A percentile compares a stretch with the other conserved stretches of the same genome.
Conservation (phyloP, 2,329 filamentous ascomycete species). For the Talaromyces sp. region DNA sequence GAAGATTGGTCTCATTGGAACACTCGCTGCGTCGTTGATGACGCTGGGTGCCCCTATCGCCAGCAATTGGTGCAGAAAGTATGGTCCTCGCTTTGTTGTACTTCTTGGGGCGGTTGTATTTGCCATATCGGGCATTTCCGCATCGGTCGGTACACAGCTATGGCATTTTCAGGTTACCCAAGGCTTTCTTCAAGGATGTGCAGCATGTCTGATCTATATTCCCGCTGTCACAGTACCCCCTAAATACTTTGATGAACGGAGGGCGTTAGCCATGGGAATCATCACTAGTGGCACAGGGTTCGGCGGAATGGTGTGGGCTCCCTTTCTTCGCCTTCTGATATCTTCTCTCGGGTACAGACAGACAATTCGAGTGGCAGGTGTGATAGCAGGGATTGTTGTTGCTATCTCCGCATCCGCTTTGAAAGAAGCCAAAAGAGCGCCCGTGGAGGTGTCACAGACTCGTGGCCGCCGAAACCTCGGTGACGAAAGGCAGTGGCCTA, state of each 20-base stretch:
- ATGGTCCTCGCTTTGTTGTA: slow-evolving; percentile 28
- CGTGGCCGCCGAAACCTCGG: too few relatives aligned
- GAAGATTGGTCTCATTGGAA: slow-evolving; percentile 37
- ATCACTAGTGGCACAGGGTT: slow-evolving; percentile 36
- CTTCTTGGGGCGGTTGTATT: slow-evolving; percentile 32
- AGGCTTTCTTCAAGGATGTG: slow-evolving; percentile 36
- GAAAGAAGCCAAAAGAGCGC: neutral
- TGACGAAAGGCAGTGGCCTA: too few relatives aligned
- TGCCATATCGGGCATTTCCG: slow-evolving; percentile 28
- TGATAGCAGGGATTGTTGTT: neutral
- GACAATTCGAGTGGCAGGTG: slow-evolving; percentile 27
- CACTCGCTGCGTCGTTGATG: slow-evolving; percentile 34
- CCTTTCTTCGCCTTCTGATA: slow-evolving; percentile 28
- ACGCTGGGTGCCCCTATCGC: slow-evolving; percentile 32
- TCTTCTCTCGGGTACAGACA: slow-evolving; percentile 33
- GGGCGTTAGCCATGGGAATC: slow-evolving; percentile 38
- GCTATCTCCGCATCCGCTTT: neutral
- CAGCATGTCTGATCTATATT: slow-evolving; percentile 35
- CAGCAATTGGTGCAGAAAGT: slow-evolving; percentile 32
- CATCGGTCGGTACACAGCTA: slow-evolving; percentile 29
- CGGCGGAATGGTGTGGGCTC: slow-evolving; percentile 37
- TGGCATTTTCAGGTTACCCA: slow-evolving; percentile 34
- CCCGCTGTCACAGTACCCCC: slow-evolving; percentile 36
- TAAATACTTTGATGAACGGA: slow-evolving; percentile 33
- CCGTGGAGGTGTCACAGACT: neutral